Percentiles rank a stretch among this genome's conserved stretches.
Evolutionary conservation across 495 filamentous ascomycete genomes (phyloP).

Genomic region (Neurospora sp.): DNA sequence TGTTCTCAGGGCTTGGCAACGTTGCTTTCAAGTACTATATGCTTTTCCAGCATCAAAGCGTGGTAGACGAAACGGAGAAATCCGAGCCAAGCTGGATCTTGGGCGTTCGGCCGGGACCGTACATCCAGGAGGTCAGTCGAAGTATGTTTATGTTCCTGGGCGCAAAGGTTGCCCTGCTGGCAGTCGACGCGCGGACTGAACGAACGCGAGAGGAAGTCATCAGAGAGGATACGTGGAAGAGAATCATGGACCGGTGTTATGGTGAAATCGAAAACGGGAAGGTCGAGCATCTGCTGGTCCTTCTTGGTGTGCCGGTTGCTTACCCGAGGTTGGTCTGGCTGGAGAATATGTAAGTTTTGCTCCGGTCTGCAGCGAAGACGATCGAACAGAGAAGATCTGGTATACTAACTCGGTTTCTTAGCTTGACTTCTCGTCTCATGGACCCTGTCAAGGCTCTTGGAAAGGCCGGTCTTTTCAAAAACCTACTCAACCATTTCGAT

Average conservation of each 20-base stretch:
- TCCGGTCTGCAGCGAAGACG: background rate
- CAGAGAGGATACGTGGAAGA: conserved; percentile 68
- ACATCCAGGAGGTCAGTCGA: conserved; percentile 76
- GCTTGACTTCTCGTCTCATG: conserved; percentile 73
- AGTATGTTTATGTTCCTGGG: conserved; percentile 82
- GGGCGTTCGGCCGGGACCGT: conserved; percentile 70
- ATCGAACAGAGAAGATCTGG: background rate
- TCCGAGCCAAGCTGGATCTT: conserved; percentile 89
- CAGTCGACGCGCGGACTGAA: conserved; percentile 86
- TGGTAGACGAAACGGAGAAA: conserved; percentile 63
- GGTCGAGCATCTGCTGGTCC: conserved; percentile 78
- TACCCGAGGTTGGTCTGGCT: conserved; percentile 79
- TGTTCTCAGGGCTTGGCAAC: conserved; percentile 80
- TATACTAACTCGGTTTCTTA: conserved; percentile 21
- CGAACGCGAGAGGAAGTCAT: conserved; percentile 71
- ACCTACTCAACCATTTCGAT: conserved; percentile 79
- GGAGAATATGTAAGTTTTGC: conserved; percentile 50
- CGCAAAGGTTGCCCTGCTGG: conserved; percentile 66
- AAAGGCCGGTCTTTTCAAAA: conserved; percentile 67
- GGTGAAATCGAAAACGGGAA: conserved; percentile 72
- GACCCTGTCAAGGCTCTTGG: conserved; percentile 82
- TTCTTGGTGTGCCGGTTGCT: conserved; percentile 79
- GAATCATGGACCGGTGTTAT: conserved; percentile 74
- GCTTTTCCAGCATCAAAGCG: conserved; percentile 93
- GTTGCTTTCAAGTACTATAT: conserved; percentile 97